Conservation (phyloP, 2,329 filamentous ascomycete species). For the Fusarium sp. region DNA sequence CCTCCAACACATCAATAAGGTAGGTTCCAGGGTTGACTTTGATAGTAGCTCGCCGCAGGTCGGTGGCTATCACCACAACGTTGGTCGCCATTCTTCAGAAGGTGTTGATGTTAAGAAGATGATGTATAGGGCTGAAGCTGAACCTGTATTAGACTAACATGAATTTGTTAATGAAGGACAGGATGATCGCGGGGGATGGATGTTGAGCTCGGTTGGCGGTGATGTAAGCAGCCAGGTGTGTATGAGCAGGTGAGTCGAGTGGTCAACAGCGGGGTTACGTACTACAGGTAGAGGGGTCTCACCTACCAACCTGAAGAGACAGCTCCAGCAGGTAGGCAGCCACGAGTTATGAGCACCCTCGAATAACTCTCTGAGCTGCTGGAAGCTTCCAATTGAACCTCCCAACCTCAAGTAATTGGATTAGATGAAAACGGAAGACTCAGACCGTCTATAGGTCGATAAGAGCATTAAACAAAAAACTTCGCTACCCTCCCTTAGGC, state of each 20-base stretch:
- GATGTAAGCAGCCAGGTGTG: constrained; percentile 30
- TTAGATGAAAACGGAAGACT: neutral
- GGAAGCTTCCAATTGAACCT: constrained; percentile 12
- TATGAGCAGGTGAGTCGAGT: neutral
- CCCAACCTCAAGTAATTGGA: neutral
- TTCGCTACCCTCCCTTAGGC: neutral
- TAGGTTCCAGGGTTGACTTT: constrained; percentile 86
- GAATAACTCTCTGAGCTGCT: neutral
- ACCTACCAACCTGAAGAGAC: neutral
- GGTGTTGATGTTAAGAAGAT: neutral
- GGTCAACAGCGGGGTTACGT: constrained; percentile 24
- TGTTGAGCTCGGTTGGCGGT: constrained; percentile 24
- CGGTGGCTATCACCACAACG: constrained; percentile 86
- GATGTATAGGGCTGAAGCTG: neutral
- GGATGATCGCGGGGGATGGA: constrained; percentile 7
- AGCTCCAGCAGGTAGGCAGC: constrained; percentile 20
- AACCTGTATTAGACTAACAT: neutral
- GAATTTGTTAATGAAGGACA: neutral
- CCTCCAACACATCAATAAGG: constrained; percentile 83
- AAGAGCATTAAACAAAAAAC: neutral
- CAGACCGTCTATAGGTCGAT: neutral
- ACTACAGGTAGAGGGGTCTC: neutral
- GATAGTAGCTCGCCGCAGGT: constrained; percentile 79
- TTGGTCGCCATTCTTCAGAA: constrained; percentile 76
- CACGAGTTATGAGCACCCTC: neutral